Conservation (phyloP, 2,329 filamentous ascomycete genomes). For the Fusarium cicatricum region DNA sequence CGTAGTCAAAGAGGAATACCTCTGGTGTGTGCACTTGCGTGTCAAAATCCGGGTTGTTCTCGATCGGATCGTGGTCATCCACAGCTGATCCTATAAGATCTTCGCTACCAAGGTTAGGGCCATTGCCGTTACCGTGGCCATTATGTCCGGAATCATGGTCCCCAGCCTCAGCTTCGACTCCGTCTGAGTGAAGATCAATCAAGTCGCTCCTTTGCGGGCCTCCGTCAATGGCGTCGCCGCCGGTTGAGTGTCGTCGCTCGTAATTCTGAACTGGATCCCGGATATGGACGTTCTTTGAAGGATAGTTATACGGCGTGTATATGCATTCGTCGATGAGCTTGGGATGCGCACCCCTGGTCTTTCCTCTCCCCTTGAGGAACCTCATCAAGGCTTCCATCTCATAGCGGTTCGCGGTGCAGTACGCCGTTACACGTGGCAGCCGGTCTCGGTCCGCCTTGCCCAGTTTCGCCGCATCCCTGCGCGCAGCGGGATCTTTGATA, state of each 20-base stretch:
- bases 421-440: conserved; percentile 91
- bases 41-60: conserved; percentile 76
- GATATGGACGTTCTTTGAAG: conserved; percentile 50
- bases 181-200: conserved; percentile 64
- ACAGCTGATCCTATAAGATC: conserved; percentile 47
- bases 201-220: conserved; percentile 64
- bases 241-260: conserved; percentile 79
- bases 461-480: conserved; percentile 88
- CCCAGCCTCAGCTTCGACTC: conserved; percentile 41
- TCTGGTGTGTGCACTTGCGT: conserved; percentile 91
- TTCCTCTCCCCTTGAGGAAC: conserved; percentile 86
- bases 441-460: conserved; percentile 92
- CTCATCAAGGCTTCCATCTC: conserved; percentile 88
- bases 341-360: conserved; percentile 80
- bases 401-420: conserved; percentile 93
- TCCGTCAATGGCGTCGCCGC: conserved; percentile 63
- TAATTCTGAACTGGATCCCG: conserved; percentile 55
- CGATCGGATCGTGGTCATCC: conserved; percentile 50
- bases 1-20: conserved; percentile 96
- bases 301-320: conserved; percentile 91
- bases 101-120: conserved; percentile 41
- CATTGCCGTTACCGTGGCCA: conserved; percentile 35
- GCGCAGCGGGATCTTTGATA: conserved; percentile 94
- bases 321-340: conserved; percentile 98
- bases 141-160: conserved; percentile 42